Evolutionary conservation across 2,329 filamentous ascomycete genomes (phyloP).

Genomic region (Epichloe hybrida): DNA sequence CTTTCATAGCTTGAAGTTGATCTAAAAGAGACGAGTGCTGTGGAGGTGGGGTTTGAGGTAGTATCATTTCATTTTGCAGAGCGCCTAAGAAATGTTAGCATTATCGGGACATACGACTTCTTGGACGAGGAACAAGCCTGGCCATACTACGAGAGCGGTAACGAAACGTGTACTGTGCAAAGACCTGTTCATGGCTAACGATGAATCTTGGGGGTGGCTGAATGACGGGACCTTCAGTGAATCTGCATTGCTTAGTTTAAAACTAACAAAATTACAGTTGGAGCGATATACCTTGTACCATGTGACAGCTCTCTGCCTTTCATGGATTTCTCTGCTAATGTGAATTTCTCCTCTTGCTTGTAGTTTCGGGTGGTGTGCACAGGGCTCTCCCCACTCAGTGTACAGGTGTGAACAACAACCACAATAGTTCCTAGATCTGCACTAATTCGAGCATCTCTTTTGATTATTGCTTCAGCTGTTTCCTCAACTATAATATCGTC

Average conservation of each 20-base stretch:
- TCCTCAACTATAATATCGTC: slow-evolving; percentile 4
- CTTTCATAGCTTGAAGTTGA: slow-evolving; percentile 6
- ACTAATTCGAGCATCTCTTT: not conserved
- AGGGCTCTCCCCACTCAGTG: accelerated
- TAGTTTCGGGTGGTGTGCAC: accelerated
- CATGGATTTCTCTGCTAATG: slow-evolving; percentile 12
- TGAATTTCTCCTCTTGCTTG: not conserved
- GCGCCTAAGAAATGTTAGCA: slow-evolving; percentile 7
- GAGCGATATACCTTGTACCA: slow-evolving; percentile 8
- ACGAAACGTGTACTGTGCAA: slow-evolving; percentile 7
- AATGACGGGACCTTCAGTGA: not conserved
- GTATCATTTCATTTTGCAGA: slow-evolving; percentile 11
- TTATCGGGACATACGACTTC: not conserved
- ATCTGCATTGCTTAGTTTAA: not conserved
- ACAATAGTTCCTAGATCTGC: slow-evolving; percentile 10
- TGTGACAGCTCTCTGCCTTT: slow-evolving; percentile 16
- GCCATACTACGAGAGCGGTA: slow-evolving; percentile 13
- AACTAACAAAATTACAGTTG: not conserved
- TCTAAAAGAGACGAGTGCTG: not conserved
- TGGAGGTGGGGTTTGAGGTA: slow-evolving; percentile 8
- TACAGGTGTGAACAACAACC: not conserved
- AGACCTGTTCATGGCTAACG: not conserved
- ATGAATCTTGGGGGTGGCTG: not conserved
- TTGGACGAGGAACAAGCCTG: not conserved
- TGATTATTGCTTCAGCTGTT: not conserved